Base-by-base conservation (phyloP, 192 early-diverging fungal genomes). In the Backusella parvicylindrica region DNA sequence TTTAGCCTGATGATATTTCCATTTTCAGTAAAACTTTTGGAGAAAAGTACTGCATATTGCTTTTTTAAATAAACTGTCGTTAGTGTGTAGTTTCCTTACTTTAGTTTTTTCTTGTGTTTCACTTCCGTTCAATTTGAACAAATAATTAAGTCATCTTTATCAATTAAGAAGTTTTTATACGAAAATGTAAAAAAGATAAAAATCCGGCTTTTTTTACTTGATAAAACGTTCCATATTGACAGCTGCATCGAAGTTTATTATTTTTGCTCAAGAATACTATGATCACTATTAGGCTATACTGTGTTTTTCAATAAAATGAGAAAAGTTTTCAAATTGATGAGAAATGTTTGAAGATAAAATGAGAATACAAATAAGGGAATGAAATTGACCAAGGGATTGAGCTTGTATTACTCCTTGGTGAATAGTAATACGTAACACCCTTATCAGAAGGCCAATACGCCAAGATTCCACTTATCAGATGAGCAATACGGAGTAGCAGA, bases 51-150 rank as follows among this genome's bases (percentile, higher is more conserved):
- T 47, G 43, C 43, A 47, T 47, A 47, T 21, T 47, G 43, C 15
- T 35, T 35, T 47, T 47, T 21, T 47, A 47, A 47, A 47, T 47
- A 47, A 18, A n/a, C 6, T n/a, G 16, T n/a, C 43, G 43, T 23
- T 53, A 53, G 7, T 53, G 23, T 53, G 11, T n/a, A 1, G 1
- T 23, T 26, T 56, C 50, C 50, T 56, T 56, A 56, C 50, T 9
- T 56, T 56, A 56, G 50, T 56, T 56, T 56, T 56, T 56, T 56
- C 6, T 56, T 56, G 23, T 56, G 50, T 56, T 56, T 56, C 50
- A 26, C 11, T 56, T 23, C 50, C 9, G 23, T 56, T 56, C 18
- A 50, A 50, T 37, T 2, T 37, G 13, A 50, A 5, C 50, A 26
- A 53, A 26, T 12, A 12, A 53, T 53, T 50, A 21, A 50, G 18